Conservation (phyloP, 2,329 filamentous ascomycete genomes). For the Graphilbum fragrans region DNA sequence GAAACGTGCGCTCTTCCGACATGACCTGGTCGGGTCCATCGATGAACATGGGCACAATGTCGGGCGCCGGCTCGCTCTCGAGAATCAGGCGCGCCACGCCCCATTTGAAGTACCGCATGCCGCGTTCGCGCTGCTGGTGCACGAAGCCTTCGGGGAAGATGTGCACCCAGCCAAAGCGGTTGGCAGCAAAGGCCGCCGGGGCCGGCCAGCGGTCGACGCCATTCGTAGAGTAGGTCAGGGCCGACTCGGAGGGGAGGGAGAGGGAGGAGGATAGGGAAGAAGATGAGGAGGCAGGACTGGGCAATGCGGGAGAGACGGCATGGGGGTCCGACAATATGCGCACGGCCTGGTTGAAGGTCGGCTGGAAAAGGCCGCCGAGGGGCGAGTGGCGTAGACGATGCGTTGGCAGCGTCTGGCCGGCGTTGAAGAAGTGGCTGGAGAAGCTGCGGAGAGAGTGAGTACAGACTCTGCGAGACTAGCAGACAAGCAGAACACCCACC, state of each 20-base stretch:
- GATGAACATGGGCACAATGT: constrained; percentile 88
- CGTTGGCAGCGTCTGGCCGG: constrained; percentile 83
- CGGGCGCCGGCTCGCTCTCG: constrained; percentile 71
- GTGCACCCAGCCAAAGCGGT: constrained; percentile 77
- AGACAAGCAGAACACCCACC: constrained; percentile 33
- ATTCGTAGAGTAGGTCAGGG: constrained; percentile 55
- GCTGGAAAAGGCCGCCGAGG: constrained; percentile 78
- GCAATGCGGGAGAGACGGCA: neutral
- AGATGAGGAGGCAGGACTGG: neutral
- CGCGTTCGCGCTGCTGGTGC: constrained; percentile 68
- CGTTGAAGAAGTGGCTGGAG: constrained; percentile 67
- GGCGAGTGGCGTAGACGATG: constrained; percentile 70
- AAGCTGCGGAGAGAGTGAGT: constrained; percentile 31
- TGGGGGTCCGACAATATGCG: constrained; percentile 60
- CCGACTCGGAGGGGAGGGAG: constrained; percentile 1
- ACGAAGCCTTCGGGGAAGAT: constrained; percentile 94
- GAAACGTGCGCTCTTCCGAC: constrained; percentile 70
- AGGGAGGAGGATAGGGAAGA: neutral
- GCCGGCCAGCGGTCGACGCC: constrained; percentile 54
- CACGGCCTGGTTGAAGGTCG: constrained; percentile 76
- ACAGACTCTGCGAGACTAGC: neutral
- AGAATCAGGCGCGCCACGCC: constrained; percentile 84
- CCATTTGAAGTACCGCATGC: constrained; percentile 98
- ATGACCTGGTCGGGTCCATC: constrained; percentile 82
- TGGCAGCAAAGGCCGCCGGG: constrained; percentile 57